Evolutionary conservation across 2,329 filamentous ascomycete species (phyloP), one percentile per base, ranked within the genome.

Genomic region (Cytospora piceicola): DNA sequence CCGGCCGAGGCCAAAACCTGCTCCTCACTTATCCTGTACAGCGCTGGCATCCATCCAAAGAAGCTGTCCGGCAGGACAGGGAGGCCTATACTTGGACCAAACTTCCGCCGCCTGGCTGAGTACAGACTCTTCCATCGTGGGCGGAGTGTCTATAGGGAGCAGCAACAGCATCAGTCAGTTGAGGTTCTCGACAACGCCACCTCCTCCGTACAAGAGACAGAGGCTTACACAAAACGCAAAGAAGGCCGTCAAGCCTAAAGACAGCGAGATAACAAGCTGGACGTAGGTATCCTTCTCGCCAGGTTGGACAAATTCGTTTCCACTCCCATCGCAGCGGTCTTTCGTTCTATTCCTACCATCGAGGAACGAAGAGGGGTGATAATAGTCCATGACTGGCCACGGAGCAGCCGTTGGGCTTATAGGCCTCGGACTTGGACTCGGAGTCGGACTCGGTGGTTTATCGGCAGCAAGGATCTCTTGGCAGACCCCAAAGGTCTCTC

Each of bases 111-210:
- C 65, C 95, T 88, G 56, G 95, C 95, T 36, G 93, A 90, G 76
- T 98, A 99, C 1, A 99, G 85, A 27, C 89, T 85, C 58, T 92
- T 90, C 95, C 95, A 99, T 87, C 93, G 88, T 70, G 94, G 93
- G 58, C 95, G 90, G 30, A 99, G 82, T 57, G 93, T 81, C 92
- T 95, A 11, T 39, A 9, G n/a, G 12, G 22, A 57, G n/a, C 9
- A 4, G 51, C 22, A 64, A 57, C 55, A 58, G 63, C 61, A 42
- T 63, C 42, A 66, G 15, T 6, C 17, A 67, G 11, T 4, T 17
- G 36, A 24, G n/a, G 32, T 53, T 1, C 17, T 7, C 42, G 9
- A 24, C 32, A 39, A 22, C 34, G 8, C 4, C 42, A 22, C 15
- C 22, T 34, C 12, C 3, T 27, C 56, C 29, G 42, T 12, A n/a